phyloP scores from a whole-genome alignment of 345 rosid species.

The Syzygium grande region DNA sequence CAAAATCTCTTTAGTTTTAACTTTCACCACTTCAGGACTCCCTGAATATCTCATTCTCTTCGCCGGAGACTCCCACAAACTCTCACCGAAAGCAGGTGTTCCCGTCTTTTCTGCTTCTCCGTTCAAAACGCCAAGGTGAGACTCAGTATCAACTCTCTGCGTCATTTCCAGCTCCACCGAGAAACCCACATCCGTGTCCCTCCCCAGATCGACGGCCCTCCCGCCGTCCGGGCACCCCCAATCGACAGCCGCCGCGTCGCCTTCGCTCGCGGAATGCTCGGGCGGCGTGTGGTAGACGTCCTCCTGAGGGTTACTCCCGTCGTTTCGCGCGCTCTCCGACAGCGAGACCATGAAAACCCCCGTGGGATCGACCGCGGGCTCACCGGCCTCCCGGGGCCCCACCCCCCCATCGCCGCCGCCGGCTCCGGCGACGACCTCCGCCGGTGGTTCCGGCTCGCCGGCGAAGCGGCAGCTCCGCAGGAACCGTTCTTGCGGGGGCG shows the following conservation, averaged over 20 bases:
- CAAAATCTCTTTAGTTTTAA: not conserved
- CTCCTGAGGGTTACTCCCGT: conserved; percentile 2
- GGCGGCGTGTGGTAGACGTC: conserved; percentile 12
- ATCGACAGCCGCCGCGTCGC: not conserved
- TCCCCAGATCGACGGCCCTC: conserved; percentile 25
- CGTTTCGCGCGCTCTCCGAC: conserved; percentile 7
- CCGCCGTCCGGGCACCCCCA: not conserved
- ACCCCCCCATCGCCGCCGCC: not conserved
- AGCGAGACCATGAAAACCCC: conserved; percentile 29
- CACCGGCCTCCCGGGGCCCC: not conserved
- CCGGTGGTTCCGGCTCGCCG: not conserved
- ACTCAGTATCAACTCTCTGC: conserved; percentile 7
- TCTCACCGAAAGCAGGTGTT: not conserved
- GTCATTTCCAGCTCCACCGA: conserved; percentile 11
- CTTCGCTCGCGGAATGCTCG: conserved; percentile 5
- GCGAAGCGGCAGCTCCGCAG: conserved; percentile 5
- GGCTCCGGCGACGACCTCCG: too few relatives aligned
- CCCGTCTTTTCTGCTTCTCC: not conserved
- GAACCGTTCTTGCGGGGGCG: conserved; percentile 12
- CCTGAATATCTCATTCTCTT: not conserved
- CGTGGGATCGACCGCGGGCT: conserved; percentile 10
- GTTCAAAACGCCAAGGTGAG: not conserved
- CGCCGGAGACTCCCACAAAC: not conserved
- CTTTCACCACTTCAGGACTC: not conserved
- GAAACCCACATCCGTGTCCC: conserved; percentile 30